Evolutionary conservation across 805 yeast species (phyloP), one percentile per base, ranked within the genome.

Genomic region (Maudiozyma pseudohumilis): DNA sequence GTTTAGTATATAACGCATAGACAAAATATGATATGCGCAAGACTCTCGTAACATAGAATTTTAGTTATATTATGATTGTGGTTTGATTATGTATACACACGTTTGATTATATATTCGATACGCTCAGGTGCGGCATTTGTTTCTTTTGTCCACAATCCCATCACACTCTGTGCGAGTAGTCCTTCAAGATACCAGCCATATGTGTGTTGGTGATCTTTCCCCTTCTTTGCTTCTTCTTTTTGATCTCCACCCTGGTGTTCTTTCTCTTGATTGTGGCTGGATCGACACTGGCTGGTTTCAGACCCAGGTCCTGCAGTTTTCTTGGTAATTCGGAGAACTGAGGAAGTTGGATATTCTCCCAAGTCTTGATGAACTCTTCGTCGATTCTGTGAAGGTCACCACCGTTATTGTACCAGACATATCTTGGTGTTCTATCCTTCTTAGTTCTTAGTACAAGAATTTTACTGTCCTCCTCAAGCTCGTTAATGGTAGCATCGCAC

Each of bases 241-340:
- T 89, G 59, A 81, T 75, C 46, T 75, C 79, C 36, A 69, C 73
- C 23, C 63, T 65, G 1, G 69, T 62, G 13, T 67, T 61, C 39
- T 72, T 74, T 55, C 77, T 80, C 61, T 80, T 84, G 42, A 87
- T 64, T n/a, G 83, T 74, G 29, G 87, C 84, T n/a, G 98, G 97
- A 56, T 92, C 98, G n/a, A 87, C 92, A 53, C 92, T 82, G 0
- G 97, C 89, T 8, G 98, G 98, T 59, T 87, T 92, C 59, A 92
- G 71, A n/a, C 95, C 89, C 42, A 83, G 77, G 42, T 77, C 84
- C 41, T 80, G 72, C 44, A 92, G 69, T 40, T 76, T 75, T 39
- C 79, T 75, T 19, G 94, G 94, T 43, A 92, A 67, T 39, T 80
- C 94, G 36, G 82, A 80, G 21, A 79, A 76, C 22, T 80, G 79